phyloP scores from a whole-genome alignment of 331 rosid species.

The Malus hybrid region DNA sequence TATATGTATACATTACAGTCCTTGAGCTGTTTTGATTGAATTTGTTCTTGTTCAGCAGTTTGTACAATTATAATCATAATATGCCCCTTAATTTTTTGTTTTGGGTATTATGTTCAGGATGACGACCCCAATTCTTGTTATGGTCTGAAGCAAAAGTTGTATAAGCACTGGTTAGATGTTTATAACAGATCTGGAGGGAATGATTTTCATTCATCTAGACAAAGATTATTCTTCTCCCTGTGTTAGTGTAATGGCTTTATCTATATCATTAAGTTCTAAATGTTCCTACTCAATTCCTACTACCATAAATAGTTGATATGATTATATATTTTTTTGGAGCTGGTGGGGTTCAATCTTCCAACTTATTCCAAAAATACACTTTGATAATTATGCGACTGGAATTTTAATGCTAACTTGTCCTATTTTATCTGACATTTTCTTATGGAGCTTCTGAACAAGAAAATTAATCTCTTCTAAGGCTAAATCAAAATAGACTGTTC shows the following conservation, averaged over 20 bases:
- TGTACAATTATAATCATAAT: background rate
- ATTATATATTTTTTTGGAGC: background rate
- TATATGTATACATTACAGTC: background rate
- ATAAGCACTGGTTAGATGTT: constrained; percentile 74
- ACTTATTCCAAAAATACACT: background rate
- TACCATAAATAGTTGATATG: background rate
- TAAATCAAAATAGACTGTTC: background rate
- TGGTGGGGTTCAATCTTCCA: background rate
- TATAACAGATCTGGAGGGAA: constrained; percentile 60
- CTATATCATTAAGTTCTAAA: background rate
- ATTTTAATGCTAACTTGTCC: too few species aligned
- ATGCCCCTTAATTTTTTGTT: background rate
- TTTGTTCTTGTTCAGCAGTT: background rate
- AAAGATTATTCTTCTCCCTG: constrained; percentile 58
- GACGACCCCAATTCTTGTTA: constrained; percentile 24
- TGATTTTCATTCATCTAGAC: constrained; percentile 54
- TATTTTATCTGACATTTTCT: background rate
- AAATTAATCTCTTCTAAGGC: background rate
- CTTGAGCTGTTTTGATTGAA: background rate
- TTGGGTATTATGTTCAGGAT: constrained; percentile 36
- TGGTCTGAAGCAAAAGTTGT: constrained; percentile 48
- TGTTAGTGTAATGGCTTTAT: constrained; percentile 13
- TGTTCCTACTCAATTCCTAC: background rate
- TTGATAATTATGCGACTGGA: background rate
- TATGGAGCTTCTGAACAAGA: background rate